These are phyloP conservation scores for Ascoidea rubescens DNA, from an alignment of 805 yeast species.

Conservation along the genomic window DNA sequence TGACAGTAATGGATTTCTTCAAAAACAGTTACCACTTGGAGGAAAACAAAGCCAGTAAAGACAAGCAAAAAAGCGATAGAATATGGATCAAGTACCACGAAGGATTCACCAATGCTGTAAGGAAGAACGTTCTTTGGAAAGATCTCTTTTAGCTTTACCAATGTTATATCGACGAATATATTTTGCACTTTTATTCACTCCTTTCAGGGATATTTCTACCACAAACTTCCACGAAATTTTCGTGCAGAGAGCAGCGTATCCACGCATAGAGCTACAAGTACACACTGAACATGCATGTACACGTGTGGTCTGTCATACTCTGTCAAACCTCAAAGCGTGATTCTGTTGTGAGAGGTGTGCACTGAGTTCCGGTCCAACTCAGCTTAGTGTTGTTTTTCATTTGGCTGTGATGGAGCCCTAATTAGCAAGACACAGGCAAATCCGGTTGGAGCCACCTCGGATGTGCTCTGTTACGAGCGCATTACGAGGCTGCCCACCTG, in stretches of 20 bases:
- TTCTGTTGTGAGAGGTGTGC: no score
- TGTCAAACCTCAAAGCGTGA: not conserved
- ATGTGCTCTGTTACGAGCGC: not conserved
- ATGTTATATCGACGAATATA: not conserved
- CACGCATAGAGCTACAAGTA: not conserved
- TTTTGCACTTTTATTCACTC: not conserved
- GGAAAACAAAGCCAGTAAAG: slow-evolving; percentile 14
- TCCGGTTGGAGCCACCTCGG: not conserved
- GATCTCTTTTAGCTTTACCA: slow-evolving; percentile 33
- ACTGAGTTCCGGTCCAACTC: no score
- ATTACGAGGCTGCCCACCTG: no score
- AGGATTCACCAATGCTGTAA: slow-evolving; percentile 85
- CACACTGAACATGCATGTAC: no score
- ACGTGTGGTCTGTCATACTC: not conserved
- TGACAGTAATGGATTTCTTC: slow-evolving; percentile 22
- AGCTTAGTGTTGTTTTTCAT: not conserved
- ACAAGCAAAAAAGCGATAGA: slow-evolving; percentile 15
- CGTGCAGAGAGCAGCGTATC: not conserved
- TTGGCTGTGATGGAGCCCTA: not conserved
- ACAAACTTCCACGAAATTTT: not conserved
- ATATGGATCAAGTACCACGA: slow-evolving; percentile 88
- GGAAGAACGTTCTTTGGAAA: slow-evolving; percentile 70
- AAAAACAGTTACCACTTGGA: slow-evolving; percentile 27
- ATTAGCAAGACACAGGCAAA: not conserved
- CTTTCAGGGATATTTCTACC: not conserved